Conservation (phyloP, 2,329 filamentous ascomycete species). For the Metarhizium rileyi region DNA sequence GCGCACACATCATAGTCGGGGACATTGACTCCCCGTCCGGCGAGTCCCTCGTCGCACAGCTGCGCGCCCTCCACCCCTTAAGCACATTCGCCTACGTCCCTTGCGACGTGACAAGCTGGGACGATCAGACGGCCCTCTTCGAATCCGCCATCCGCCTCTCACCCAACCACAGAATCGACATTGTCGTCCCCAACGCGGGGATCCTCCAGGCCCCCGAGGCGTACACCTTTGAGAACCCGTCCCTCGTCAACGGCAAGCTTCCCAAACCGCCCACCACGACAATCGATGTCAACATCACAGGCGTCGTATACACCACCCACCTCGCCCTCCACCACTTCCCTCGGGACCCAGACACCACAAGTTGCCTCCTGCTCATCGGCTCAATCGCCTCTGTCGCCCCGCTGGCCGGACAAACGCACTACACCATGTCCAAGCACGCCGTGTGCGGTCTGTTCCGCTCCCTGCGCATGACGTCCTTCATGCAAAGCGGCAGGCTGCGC, state of each 20-base stretch:
- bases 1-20: slow-evolving; percentile 52
- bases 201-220: slow-evolving; percentile 30
- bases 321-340: slow-evolving; percentile 43
- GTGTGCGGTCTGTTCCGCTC: slow-evolving; percentile 55
- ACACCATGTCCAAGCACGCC: slow-evolving; percentile 55
- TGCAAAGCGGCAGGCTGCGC: slow-evolving; percentile 36
- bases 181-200: slow-evolving; percentile 58
- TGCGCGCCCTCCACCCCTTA: slow-evolving; percentile 31
- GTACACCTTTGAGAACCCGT: slow-evolving; percentile 36
- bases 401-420: slow-evolving; percentile 38
- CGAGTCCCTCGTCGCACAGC: slow-evolving; percentile 41
- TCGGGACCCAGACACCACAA: slow-evolving; percentile 27
- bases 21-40: slow-evolving; percentile 49
- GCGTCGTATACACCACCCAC: slow-evolving; percentile 55
- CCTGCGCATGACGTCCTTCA: slow-evolving; percentile 37
- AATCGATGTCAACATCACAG: slow-evolving; percentile 53
- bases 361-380: slow-evolving; percentile 53
- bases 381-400: slow-evolving; percentile 47
- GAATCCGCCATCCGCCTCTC: slow-evolving; percentile 44
- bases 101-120: slow-evolving; percentile 58
- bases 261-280: slow-evolving; percentile 39
- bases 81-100: slow-evolving; percentile 43
- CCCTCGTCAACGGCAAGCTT: slow-evolving; percentile 30
- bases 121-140: slow-evolving; percentile 55
- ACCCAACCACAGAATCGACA: slow-evolving; percentile 46